These are phyloP conservation scores for Cymbopogon flexuosus DNA, from an alignment of 202 grass and related monocot genomes.

Conservation along the genomic window DNA sequence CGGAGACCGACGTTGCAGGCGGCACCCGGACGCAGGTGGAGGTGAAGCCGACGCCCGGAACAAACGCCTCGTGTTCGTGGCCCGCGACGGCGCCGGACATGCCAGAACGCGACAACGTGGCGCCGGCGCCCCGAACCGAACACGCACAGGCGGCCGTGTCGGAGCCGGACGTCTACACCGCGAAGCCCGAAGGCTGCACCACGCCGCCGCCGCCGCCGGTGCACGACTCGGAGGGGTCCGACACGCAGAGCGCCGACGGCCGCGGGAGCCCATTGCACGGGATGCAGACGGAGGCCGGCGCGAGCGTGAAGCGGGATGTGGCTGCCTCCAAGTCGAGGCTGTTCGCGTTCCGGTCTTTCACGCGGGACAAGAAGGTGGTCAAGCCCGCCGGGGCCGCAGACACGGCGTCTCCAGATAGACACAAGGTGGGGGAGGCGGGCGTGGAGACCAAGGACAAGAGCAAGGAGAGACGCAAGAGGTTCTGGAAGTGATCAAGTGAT, in stretches of 20 bases:
- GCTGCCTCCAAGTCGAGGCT: conserved; percentile 28
- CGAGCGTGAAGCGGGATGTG: background rate
- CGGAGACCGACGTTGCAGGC: background rate
- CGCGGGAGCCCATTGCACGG: background rate
- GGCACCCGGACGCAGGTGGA: background rate
- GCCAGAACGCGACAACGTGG: background rate
- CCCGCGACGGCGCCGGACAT: background rate
- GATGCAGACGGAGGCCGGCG: background rate
- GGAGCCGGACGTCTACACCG: background rate
- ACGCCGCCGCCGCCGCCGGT: conserved; percentile 9
- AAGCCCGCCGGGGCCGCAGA: background rate
- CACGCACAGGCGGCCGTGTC: background rate
- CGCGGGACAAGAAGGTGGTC: conserved; percentile 24
- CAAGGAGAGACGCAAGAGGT: conserved; percentile 17
- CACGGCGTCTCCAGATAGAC: background rate
- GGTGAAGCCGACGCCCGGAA: background rate
- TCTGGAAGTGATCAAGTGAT: conserved; percentile 40
- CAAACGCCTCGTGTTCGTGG: background rate
- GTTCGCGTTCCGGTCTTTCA: conserved; percentile 42
- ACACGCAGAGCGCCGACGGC: conserved; percentile 6
- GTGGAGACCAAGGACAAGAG: conserved; percentile 30
- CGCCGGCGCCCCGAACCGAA: background rate
- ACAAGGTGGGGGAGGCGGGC: background rate
- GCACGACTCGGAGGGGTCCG: conserved; percentile 20
- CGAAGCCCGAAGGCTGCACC: conserved; percentile 13